Conservation (phyloP, 805 yeast species). For the Wickerhamiella occidentalis region DNA sequence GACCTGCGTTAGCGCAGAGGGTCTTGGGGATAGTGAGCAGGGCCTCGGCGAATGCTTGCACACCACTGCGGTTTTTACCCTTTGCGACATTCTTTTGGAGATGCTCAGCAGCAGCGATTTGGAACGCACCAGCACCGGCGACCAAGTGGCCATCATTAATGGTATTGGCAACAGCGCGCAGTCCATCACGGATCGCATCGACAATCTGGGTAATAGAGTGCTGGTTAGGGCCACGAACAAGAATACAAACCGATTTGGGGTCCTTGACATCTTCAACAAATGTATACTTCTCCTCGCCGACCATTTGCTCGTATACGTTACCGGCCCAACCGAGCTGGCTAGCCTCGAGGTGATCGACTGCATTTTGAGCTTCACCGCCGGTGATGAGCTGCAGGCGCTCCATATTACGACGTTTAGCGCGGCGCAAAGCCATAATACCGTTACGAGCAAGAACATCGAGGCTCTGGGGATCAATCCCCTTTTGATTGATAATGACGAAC, state of each 20-base stretch:
- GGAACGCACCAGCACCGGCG: conserved; percentile 97
- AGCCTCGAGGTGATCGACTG: conserved; percentile 83
- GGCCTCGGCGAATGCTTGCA: conserved; percentile 88
- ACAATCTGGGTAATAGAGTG: conserved; percentile 84
- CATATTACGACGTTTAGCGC: conserved; percentile 99
- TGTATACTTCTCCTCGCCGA: conserved; percentile 97
- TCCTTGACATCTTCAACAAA: conserved; percentile 77
- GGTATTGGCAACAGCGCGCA: conserved; percentile 87
- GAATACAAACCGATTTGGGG: conserved; percentile 82
- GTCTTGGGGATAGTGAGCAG: conserved; percentile 87
- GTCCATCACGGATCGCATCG: conserved; percentile 95
- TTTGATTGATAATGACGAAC: conserved; percentile 91
- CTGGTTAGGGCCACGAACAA: conserved; percentile 86
- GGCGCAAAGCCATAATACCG: conserved; percentile 83
- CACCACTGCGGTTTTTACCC: conserved; percentile 83
- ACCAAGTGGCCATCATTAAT: conserved; percentile 72
- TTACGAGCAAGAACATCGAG: conserved; percentile 86
- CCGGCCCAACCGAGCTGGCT: conserved; percentile 80
- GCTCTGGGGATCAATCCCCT: conserved; percentile 98
- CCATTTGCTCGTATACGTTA: conserved; percentile 75
- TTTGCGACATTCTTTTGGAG: conserved; percentile 50
- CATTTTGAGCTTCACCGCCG: conserved; percentile 96
- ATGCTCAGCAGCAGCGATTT: conserved; percentile 65
- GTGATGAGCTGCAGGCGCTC: conserved; percentile 92
- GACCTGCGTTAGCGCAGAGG: conserved; percentile 81